phyloP scores from a whole-genome alignment of 805 yeast species.

The Yarrowia phangngaensis region DNA sequence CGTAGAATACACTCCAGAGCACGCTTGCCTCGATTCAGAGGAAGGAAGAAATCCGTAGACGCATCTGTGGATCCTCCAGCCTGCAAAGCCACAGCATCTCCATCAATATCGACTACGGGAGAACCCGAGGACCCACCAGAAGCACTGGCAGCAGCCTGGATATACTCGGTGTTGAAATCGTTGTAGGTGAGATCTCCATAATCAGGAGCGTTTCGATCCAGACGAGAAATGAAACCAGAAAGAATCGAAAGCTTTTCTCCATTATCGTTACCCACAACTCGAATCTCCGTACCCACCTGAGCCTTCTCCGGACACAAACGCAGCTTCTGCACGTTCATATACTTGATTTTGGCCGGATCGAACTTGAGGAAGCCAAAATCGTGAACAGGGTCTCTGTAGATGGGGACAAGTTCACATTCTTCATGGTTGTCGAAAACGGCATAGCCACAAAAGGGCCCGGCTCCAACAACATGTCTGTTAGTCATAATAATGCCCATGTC shows the following conservation, averaged over 20 bases:
- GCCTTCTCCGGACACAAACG: slow-evolving; percentile 77
- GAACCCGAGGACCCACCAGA: slow-evolving; percentile 96
- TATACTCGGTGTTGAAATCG: slow-evolving; percentile 90
- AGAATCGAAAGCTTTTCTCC: slow-evolving; percentile 89
- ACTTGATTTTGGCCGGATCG: slow-evolving; percentile 65
- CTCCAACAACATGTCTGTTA: slow-evolving; percentile 91
- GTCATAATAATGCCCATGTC: slow-evolving; percentile 78
- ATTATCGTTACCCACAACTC: slow-evolving; percentile 95
- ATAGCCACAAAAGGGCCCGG: slow-evolving; percentile 89
- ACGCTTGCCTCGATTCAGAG: slow-evolving; percentile 75
- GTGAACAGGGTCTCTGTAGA: slow-evolving; percentile 91
- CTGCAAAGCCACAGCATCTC: slow-evolving; percentile 83
- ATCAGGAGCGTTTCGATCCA: slow-evolving; percentile 92
- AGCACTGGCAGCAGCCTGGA: slow-evolving; percentile 94
- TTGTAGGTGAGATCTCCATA: slow-evolving; percentile 84
- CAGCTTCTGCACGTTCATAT: slow-evolving; percentile 66
- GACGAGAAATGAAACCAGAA: slow-evolving; percentile 76
- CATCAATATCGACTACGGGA: slow-evolving; percentile 88
- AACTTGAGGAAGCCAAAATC: slow-evolving; percentile 88
- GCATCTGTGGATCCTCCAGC: slow-evolving; percentile 93
- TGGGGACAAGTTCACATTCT: slow-evolving; percentile 79
- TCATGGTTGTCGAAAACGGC: slow-evolving; percentile 94
- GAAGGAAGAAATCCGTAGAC: slow-evolving; percentile 88
- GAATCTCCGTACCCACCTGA: slow-evolving; percentile 84
- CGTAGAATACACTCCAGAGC: slow-evolving; percentile 73